Conservation (phyloP, 139 green algal genomes). For the Coccomyxa sp. region DNA sequence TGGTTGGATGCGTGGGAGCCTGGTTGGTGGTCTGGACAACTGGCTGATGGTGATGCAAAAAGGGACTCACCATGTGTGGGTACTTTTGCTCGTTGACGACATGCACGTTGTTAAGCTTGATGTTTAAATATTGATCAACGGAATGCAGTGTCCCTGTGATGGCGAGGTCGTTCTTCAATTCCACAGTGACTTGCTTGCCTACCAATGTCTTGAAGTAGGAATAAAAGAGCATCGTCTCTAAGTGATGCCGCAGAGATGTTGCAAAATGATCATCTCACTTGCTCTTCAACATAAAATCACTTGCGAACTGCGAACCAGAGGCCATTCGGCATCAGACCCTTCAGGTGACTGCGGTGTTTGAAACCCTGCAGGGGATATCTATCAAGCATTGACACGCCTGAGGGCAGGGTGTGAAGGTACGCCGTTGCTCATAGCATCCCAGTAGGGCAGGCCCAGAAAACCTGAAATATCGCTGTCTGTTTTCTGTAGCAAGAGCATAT, state of each 20-base stretch:
- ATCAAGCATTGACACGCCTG: too few species aligned
- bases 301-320: neutral
- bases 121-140: constrained; percentile 99
- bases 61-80: constrained; percentile 84
- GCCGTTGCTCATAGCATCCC: too few species aligned
- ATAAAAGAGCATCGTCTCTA: constrained; percentile 78
- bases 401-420: too few species aligned
- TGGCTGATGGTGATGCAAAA: neutral
- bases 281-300: neutral
- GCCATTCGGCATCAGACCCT: too few species aligned
- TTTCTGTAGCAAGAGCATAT: too few species aligned
- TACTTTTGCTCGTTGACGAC: constrained; percentile 89
- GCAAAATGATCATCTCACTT: neutral
- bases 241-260: too few species aligned
- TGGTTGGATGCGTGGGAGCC: too few species aligned
- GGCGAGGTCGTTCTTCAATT: constrained; percentile 98
- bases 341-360: too few species aligned
- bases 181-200: constrained; percentile 94
- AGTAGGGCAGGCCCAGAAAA: too few species aligned
- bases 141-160: constrained; percentile 92
- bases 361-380: too few species aligned
- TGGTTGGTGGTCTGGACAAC: neutral
- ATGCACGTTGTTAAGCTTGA: constrained; percentile 91
- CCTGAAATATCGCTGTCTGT: too few species aligned
- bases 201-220: constrained; percentile 93